A percentile compares a stretch with the other conserved stretches of the same genome.
phyloP scores from a whole-genome alignment of 352 stramenopile species.

The Thraustochytrium striatum region DNA sequence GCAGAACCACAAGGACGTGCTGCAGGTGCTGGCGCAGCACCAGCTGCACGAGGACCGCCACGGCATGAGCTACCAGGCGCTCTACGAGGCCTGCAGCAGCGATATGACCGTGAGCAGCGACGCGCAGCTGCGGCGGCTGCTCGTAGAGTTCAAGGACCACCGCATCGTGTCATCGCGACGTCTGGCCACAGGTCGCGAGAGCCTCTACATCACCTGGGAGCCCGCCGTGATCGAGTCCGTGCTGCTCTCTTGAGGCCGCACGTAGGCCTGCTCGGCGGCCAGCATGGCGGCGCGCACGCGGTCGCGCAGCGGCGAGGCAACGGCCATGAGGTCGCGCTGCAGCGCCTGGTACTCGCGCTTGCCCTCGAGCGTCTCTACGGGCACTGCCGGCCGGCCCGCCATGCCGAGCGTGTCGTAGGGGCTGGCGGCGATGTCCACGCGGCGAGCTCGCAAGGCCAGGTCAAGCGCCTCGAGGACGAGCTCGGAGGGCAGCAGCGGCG shows the following conservation, averaged over 20 bases:
- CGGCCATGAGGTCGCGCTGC: conserved; percentile 61
- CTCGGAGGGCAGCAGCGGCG: conserved; percentile 60
- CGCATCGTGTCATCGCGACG: background rate
- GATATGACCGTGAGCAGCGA: conserved; percentile 22
- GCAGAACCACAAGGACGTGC: conserved; percentile 19
- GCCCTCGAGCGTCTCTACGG: conserved; percentile 64
- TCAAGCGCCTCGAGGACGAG: conserved; percentile 60
- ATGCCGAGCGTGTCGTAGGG: conserved; percentile 64
- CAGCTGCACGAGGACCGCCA: background rate
- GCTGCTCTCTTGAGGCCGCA: background rate
- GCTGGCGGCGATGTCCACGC: conserved; percentile 68
- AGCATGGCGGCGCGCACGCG: conserved; percentile 54
- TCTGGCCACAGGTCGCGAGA: background rate
- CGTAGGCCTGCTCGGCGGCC: background rate
- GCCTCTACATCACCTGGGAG: conserved; percentile 7
- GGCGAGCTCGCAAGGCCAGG: conserved; percentile 62
- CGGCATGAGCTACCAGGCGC: conserved; percentile 8
- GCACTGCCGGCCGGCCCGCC: conserved; percentile 54
- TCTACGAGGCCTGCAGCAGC: conserved; percentile 7
- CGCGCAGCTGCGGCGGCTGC: background rate
- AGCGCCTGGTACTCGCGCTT: conserved; percentile 60
- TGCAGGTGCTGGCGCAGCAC: background rate
- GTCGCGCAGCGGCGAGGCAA: conserved; percentile 58
- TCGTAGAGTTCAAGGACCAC: conserved; percentile 42
- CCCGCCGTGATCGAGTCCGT: conserved; percentile 1